phyloP scores from a whole-genome alignment of 805 yeast species.

The Cyberlindnera misumaiensis region DNA sequence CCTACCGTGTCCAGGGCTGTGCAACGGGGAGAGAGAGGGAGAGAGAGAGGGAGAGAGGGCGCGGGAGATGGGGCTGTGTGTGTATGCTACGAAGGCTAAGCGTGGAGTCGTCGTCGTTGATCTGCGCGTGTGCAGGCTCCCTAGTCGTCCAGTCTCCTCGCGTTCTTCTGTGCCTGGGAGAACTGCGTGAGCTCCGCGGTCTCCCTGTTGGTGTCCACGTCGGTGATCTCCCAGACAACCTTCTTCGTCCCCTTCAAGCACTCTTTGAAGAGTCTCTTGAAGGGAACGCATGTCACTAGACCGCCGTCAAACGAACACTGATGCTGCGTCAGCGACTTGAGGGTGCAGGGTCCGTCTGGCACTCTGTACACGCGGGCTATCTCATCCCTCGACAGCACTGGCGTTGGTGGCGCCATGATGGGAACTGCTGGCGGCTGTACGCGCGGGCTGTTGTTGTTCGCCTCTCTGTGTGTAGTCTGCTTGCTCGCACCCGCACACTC shows the following conservation, averaged over 20 bases:
- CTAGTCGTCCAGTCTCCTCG: background rate
- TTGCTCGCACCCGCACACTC: too few species aligned
- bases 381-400: constrained; percentile 34
- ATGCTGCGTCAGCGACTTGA: constrained; percentile 37
- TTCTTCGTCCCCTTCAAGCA: constrained; percentile 26
- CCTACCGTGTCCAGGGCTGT: too few species aligned
- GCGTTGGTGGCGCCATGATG: constrained; percentile 47
- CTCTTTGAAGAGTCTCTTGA: constrained; percentile 39
- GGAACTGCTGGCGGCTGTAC: too few species aligned
- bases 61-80: too few species aligned
- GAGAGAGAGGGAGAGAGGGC: too few species aligned
- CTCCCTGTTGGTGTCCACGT: constrained; percentile 23
- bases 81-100: too few species aligned
- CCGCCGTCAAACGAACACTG: constrained; percentile 41
- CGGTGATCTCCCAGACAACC: constrained; percentile 32
- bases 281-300: constrained; percentile 40
- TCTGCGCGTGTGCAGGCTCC: constrained; percentile 1
- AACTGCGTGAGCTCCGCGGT: constrained; percentile 15
- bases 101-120: background rate
- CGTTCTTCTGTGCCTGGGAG: constrained; percentile 2
- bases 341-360: constrained; percentile 17
- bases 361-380: constrained; percentile 16
- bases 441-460: too few species aligned
- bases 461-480: too few species aligned
- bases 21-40: too few species aligned